These are phyloP conservation scores for Breynia disticha DNA, from an alignment of 441 rosid species.

Conservation along the genomic window DNA sequence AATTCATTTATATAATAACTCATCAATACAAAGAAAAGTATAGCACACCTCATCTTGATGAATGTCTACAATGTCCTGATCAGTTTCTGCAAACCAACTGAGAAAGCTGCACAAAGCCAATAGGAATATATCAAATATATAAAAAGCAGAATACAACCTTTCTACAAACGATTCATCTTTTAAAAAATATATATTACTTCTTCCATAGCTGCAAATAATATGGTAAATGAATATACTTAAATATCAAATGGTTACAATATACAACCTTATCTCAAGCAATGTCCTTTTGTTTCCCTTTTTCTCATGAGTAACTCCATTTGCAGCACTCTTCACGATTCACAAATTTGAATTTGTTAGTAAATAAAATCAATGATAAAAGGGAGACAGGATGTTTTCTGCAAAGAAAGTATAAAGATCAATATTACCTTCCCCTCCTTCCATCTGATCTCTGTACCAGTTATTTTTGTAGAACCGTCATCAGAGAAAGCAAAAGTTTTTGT, in stretches of 20 bases:
- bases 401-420: slow-evolving; percentile 14
- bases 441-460: slow-evolving; percentile 62
- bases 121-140: slow-evolving; percentile 1
- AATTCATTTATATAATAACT: too few species aligned
- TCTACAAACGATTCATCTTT: too few species aligned
- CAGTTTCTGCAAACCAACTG: slow-evolving; percentile 57
- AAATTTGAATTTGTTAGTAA: not conserved
- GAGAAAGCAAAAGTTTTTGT: slow-evolving; percentile 64
- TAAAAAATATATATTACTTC: not conserved
- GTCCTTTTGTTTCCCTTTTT: slow-evolving; percentile 76
- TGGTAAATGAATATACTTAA: not conserved
- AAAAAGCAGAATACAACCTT: not conserved
- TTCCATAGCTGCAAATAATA: not conserved
- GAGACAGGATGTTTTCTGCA: not conserved
- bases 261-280: slow-evolving; percentile 52
- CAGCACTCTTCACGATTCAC: slow-evolving; percentile 41
- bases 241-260: not conserved
- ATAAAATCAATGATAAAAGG: not conserved
- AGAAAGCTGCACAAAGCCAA: slow-evolving; percentile 56
- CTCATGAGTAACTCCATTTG: slow-evolving; percentile 66
- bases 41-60: slow-evolving; percentile 57
- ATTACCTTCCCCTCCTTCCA: slow-evolving; percentile 82
- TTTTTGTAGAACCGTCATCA: slow-evolving; percentile 61
- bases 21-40: not conserved
- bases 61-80: slow-evolving; percentile 35